These are phyloP conservation scores for Geum urbanum DNA, from an alignment of 306 rosid species.

Conservation along the genomic window DNA sequence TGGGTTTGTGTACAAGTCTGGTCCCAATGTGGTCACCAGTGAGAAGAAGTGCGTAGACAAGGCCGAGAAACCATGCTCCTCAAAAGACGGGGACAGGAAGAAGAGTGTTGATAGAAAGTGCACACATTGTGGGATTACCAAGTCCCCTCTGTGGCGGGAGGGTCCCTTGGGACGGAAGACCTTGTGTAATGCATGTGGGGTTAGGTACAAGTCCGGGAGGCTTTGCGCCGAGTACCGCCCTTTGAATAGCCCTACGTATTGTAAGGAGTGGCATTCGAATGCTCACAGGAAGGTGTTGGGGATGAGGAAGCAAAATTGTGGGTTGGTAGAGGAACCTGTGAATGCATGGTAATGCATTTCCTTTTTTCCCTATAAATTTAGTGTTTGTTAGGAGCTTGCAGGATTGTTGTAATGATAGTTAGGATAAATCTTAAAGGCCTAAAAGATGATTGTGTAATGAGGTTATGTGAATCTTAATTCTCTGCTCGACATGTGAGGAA, in stretches of 20 bases:
- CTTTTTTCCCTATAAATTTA: conserved; percentile 6
- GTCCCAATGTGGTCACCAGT: neutral
- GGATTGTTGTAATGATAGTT: neutral
- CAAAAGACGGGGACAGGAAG: neutral
- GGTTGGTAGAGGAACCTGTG: conserved; percentile 30
- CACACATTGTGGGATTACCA: conserved; percentile 62
- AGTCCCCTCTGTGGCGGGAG: conserved; percentile 76
- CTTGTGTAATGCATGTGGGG: conserved; percentile 83
- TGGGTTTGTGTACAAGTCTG: neutral
- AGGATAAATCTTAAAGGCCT: neutral
- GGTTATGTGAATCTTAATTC: too few relatives aligned
- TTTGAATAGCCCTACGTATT: conserved; percentile 63
- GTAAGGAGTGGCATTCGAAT: conserved; percentile 57
- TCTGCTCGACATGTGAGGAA: neutral
- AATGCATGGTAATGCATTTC: conserved; percentile 35
- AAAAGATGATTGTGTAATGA: too few relatives aligned
- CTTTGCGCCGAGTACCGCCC: conserved; percentile 77
- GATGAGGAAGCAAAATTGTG: conserved; percentile 56
- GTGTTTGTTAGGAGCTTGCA: conserved; percentile 28
- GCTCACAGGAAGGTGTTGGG: conserved; percentile 65
- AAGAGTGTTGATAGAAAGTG: conserved; percentile 43
- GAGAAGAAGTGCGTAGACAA: too few relatives aligned
- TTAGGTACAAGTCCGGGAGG: conserved; percentile 61
- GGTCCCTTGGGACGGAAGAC: conserved; percentile 72
- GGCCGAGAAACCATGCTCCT: too few relatives aligned